Evolutionary conservation across 352 stramenopile species (phyloP).

Genomic region (Phytophthora ramorum): DNA sequence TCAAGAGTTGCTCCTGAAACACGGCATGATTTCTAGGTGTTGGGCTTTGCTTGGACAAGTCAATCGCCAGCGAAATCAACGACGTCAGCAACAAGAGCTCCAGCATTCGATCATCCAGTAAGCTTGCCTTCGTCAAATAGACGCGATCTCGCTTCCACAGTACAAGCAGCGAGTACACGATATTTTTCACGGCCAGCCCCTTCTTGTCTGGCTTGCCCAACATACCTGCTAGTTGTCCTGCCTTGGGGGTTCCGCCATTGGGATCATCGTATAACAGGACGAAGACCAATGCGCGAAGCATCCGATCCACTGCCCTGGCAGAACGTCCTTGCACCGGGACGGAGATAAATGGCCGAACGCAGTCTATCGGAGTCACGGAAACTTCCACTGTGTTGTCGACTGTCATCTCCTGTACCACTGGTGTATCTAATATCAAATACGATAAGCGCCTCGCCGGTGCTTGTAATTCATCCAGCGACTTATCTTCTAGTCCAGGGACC

Average conservation of each 20-base stretch:
- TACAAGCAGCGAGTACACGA: conserved; percentile 63
- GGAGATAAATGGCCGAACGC: conserved; percentile 44
- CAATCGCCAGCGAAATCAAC: conserved; percentile 48
- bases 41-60: conserved; percentile 36
- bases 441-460: conserved; percentile 46
- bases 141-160: conserved; percentile 57
- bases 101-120: conserved; percentile 49
- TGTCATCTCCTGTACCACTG: conserved; percentile 50
- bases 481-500: conserved; percentile 29
- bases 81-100: conserved; percentile 70
- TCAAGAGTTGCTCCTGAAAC: conserved; percentile 48
- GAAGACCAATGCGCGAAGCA: conserved; percentile 59
- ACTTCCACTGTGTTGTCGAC: conserved; percentile 30
- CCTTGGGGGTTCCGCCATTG: conserved; percentile 35
- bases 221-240: conserved; percentile 31
- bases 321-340: conserved; percentile 38
- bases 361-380: conserved; percentile 31
- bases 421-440: conserved; percentile 60
- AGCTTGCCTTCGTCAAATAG: conserved; percentile 33
- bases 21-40: conserved; percentile 7
- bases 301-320: conserved; percentile 41
- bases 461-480: conserved; percentile 50
- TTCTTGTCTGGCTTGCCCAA: conserved; percentile 50
- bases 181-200: conserved; percentile 47
- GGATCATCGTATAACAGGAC: conserved; percentile 48